These are phyloP conservation scores for Candida multigemmis DNA, from an alignment of 805 yeast genomes.

Conservation along the genomic window DNA sequence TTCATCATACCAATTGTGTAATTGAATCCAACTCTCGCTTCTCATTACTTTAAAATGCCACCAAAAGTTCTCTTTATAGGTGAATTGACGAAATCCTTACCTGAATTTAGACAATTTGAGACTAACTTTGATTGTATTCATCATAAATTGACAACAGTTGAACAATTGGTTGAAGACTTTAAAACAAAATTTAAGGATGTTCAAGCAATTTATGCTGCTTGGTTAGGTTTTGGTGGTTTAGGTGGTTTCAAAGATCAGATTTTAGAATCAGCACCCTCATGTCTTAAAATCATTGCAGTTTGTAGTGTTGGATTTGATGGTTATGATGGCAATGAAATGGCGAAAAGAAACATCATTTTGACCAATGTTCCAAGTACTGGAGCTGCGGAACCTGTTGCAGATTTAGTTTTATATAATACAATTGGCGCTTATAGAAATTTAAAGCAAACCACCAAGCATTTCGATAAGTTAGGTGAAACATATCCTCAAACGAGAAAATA, in stretches of 20 bases:
- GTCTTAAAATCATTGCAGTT: constrained; percentile 38
- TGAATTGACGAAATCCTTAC: constrained; percentile 36
- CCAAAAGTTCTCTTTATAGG: constrained; percentile 40
- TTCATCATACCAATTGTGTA: no score
- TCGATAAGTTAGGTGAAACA: constrained; percentile 35
- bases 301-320: constrained; percentile 54
- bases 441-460: constrained; percentile 8
- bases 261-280: constrained; percentile 33
- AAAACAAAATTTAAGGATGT: constrained; percentile 30
- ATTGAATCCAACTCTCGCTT: no score
- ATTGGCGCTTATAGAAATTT: constrained; percentile 47
- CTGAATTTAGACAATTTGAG: constrained; percentile 36
- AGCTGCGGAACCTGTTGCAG: constrained; percentile 67
- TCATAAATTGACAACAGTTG: constrained; percentile 33
- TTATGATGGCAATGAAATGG: constrained; percentile 35
- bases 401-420: constrained; percentile 51
- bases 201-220: constrained; percentile 50
- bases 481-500: constrained; percentile 39
- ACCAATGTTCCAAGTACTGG: constrained; percentile 50
- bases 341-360: constrained; percentile 36
- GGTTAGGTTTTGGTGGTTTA: constrained; percentile 43
- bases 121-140: constrained; percentile 26
- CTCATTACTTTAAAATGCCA: constrained; percentile 10
- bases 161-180: constrained; percentile 32
- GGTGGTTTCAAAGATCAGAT: constrained; percentile 43